Base-by-base conservation (phyloP, 805 yeast species). In the Lachancea meyersii region DNA sequence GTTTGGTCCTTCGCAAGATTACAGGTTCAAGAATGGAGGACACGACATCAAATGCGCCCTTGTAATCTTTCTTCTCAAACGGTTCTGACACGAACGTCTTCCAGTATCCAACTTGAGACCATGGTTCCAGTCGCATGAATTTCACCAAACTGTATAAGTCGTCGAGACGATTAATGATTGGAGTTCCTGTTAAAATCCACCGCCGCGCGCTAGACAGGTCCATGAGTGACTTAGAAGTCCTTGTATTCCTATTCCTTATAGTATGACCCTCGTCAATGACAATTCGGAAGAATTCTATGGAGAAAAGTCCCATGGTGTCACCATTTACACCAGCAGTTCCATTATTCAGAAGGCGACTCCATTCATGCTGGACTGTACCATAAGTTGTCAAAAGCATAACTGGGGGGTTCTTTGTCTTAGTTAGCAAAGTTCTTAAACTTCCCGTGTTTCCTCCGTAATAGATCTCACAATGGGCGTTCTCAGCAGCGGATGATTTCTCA, bases 101-200 rank as follows among this genome's bases (percentile, higher is more conserved):
- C 97, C 97, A 91, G 48, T 83, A 81, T 1, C 86, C 72, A 43
- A 84, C 79, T 51, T 83, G 82, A 31, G 80, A 71, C 97, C 97
- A 91, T 1, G 97, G 97, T 51, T 85, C 86, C n/a, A 89, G 63
- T 33, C 79, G 71, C 37, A 91, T 64, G 54, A 82, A 91, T 50
- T 79, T 77, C 14, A 88, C 76, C 38, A 88, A 63, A 5, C 95
- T 81, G 57, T 76, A 89, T 36, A 91, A 64, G 60, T 91, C 97
- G 60, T 91, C 97, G 8, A 91, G 68, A 48, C 89, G 68, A 60
- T 89, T 89, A 31, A 88, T 83, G 22, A 89, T 85, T 0, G 97
- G 97, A 0, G 97, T 89, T 6, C 97, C 97, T 0, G 97, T 87
- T 36, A 91, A 67, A 3, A 83, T 70, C 97, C 97, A 89, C 47